These are phyloP conservation scores for Xylaria scruposa DNA, from an alignment of 495 filamentous ascomycete genomes.

Conservation along the genomic window DNA sequence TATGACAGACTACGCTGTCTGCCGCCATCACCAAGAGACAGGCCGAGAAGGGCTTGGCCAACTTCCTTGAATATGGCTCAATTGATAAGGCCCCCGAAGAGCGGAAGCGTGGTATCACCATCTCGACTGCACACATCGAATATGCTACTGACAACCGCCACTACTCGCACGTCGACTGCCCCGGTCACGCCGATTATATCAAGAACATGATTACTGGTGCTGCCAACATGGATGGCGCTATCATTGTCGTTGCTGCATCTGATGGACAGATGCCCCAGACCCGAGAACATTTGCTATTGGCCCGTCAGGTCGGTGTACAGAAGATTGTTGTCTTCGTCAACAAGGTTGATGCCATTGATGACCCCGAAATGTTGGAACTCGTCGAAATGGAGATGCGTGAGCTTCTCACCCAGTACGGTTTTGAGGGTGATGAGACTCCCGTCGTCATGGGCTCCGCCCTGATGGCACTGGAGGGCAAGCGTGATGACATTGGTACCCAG, in stretches of 20 bases:
- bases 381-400: constrained; percentile 99
- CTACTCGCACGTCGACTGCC: constrained; percentile 99
- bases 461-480: constrained; percentile 87
- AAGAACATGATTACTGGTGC: constrained; percentile 99
- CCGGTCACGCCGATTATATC: constrained; percentile 99
- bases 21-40: constrained; percentile 98
- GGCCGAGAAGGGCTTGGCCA: constrained; percentile 89
- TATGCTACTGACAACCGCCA: constrained; percentile 90
- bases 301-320: constrained; percentile 97
- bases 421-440: constrained; percentile 97
- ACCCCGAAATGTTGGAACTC: constrained; percentile 98
- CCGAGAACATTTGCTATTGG: constrained; percentile 95
- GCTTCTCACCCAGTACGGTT: constrained; percentile 87
- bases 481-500: constrained; percentile 82
- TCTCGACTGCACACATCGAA: constrained; percentile 97
- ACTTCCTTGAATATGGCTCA: constrained; percentile 92
- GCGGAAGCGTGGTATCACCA: constrained; percentile 99
- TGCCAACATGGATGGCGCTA: constrained; percentile 95
- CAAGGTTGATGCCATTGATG: constrained; percentile 96
- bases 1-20: constrained; percentile 85
- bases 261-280: constrained; percentile 99
- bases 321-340: constrained; percentile 99
- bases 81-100: constrained; percentile 99
- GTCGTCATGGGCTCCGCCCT: constrained; percentile 96
- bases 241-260: constrained; percentile 97